Evolutionary conservation across 192 early-diverging fungal species (phyloP).

Genomic region (Podila horticola): DNA sequence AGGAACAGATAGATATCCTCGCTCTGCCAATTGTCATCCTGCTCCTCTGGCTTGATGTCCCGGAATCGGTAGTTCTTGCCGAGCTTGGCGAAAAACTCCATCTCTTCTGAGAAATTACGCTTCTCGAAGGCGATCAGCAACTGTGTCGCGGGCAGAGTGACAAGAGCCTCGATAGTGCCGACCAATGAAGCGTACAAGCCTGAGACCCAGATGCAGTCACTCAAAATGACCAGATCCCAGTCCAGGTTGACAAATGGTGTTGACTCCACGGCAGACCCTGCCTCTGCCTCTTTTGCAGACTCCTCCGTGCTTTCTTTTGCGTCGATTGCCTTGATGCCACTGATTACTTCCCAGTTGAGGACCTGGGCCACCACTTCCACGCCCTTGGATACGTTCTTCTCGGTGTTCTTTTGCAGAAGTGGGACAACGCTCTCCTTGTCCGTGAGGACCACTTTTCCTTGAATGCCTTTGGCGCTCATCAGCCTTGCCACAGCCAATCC

Average conservation of each 20-base stretch:
- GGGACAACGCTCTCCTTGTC: slow-evolving; percentile 58
- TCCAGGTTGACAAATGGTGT: slow-evolving; percentile 9
- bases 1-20: slow-evolving; percentile 53
- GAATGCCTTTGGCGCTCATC: neutral
- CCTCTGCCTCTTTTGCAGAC: neutral
- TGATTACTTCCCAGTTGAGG: slow-evolving; percentile 46
- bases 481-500: slow-evolving; percentile 59
- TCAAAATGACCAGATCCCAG: slow-evolving; percentile 46
- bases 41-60: slow-evolving; percentile 48
- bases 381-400: slow-evolving; percentile 19
- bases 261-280: neutral
- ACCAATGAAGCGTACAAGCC: slow-evolving; percentile 24
- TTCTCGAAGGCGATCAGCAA: slow-evolving; percentile 44
- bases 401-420: slow-evolving; percentile 51
- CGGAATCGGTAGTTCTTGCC: slow-evolving; percentile 38
- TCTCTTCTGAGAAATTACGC: slow-evolving; percentile 45
- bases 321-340: slow-evolving; percentile 16
- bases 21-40: slow-evolving; percentile 46
- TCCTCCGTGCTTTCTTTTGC: neutral
- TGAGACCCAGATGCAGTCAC: slow-evolving; percentile 51
- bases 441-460: slow-evolving; percentile 53
- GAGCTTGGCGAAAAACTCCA: slow-evolving; percentile 48
- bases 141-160: slow-evolving; percentile 7
- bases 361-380: slow-evolving; percentile 11
- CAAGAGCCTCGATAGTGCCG: slow-evolving; percentile 22